phyloP scores from a whole-genome alignment of 352 stramenopile genomes.

The Pythium phragmiticola region DNA sequence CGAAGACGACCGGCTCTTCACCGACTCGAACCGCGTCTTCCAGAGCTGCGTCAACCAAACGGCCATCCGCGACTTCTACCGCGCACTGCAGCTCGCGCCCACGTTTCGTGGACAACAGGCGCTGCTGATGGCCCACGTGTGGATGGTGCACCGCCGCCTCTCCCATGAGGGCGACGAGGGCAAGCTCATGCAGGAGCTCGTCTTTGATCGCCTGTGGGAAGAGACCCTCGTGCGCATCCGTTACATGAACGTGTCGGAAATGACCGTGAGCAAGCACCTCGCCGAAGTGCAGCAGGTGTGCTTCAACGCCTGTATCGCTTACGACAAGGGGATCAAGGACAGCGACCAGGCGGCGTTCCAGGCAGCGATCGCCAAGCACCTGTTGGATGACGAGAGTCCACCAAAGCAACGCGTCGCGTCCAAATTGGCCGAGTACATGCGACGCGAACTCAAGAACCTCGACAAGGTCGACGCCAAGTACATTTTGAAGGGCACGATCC shows the following conservation, averaged over 20 bases:
- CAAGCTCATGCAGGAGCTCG: slow-evolving; percentile 91
- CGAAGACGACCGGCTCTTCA: slow-evolving; percentile 78
- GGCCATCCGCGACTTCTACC: slow-evolving; percentile 70
- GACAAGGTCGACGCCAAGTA: slow-evolving; percentile 74
- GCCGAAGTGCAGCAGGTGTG: slow-evolving; percentile 94
- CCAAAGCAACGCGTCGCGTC: slow-evolving; percentile 56
- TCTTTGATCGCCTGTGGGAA: slow-evolving; percentile 97
- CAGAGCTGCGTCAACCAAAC: slow-evolving; percentile 86
- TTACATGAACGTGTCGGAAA: slow-evolving; percentile 90
- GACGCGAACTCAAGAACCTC: slow-evolving; percentile 77
- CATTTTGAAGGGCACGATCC: slow-evolving; percentile 71
- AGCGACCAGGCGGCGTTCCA: slow-evolving; percentile 46
- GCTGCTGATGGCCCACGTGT: slow-evolving; percentile 94
- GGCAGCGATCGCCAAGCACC: slow-evolving; percentile 62
- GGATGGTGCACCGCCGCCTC: slow-evolving; percentile 94
- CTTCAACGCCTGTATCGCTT: slow-evolving; percentile 94
- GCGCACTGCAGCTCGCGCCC: slow-evolving; percentile 52
- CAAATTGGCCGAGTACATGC: slow-evolving; percentile 69
- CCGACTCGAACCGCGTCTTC: slow-evolving; percentile 69
- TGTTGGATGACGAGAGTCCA: slow-evolving; percentile 70
- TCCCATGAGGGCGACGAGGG: slow-evolving; percentile 73
- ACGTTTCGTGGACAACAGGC: slow-evolving; percentile 93
- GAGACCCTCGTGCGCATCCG: slow-evolving; percentile 94
- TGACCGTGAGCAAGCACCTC: slow-evolving; percentile 96
- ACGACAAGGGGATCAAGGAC: slow-evolving; percentile 88